Base-by-base conservation (phyloP, 768 basidiomycete species). In the Tricholoma hemisulphureum region DNA sequence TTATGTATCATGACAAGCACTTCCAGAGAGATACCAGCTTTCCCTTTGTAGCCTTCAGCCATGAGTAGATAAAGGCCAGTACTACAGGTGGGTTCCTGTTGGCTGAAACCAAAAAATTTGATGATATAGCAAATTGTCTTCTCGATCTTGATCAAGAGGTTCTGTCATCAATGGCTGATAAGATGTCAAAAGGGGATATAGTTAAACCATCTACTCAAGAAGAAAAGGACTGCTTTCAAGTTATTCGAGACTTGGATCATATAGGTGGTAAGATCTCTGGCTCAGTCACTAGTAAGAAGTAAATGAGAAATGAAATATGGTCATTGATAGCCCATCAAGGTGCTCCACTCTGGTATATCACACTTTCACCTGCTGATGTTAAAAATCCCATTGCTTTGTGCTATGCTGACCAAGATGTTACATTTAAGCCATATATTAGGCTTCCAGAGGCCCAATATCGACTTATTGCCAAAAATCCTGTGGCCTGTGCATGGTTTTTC, bases 1-100 rank as follows among this genome's bases (percentile, higher is more conserved):
- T n/a, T n/a, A n/a, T n/a, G n/a, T n/a, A n/a, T n/a, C n/a, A n/a
- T n/a, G n/a, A n/a, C n/a, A n/a, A n/a, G n/a, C n/a, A n/a, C n/a
- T n/a, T n/a, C n/a, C n/a, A 62, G 34, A 20, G 8, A 11, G 48
- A 57, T 24, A n/a, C 59, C 1, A 61, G 66, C 35, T 80, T 76
- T 60, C 66, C 74, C 0, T 69, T 79, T 20, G 60, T 77, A 10
- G 70, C 69, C 0, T 79, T 78, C 54, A 78, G 72, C 51, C 75
- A 79, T 49, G 59, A 71, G 23, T 78, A 78, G 43, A 66, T 79
- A 3, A 72, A n/a, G n/a, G n/a, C n/a, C n/a, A n/a, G n/a, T n/a
- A n/a, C n/a, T n/a, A n/a, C n/a, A n/a, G n/a, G n/a, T n/a, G n/a
- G n/a, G n/a, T n/a, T n/a, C n/a, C n/a, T n/a, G n/a, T n/a, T n/a